Percentiles rank a stretch among this genome's conserved stretches.
Evolutionary conservation across 768 basidiomycete genomes (phyloP).

Genomic region (Trametes meyenii): DNA sequence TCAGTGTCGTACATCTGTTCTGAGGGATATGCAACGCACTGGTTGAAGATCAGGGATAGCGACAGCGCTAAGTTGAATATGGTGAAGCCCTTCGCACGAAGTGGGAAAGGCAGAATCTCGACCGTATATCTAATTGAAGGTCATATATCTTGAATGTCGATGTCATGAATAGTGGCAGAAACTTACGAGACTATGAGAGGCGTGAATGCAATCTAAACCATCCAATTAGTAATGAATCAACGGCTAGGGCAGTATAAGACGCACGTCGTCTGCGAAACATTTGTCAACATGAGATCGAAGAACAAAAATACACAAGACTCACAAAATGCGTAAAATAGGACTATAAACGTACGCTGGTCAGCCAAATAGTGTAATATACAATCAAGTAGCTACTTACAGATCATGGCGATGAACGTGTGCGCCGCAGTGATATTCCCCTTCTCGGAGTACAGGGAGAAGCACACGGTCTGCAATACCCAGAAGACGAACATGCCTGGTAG

Average conservation of each 20-base stretch:
- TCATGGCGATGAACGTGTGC: constrained; percentile 50
- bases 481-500: constrained; percentile 40
- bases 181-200: constrained; percentile 28
- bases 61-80: constrained; percentile 50
- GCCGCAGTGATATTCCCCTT: constrained; percentile 34
- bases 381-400: constrained; percentile 37
- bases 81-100: constrained; percentile 52
- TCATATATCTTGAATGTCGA: not conserved
- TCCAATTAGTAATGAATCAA: not conserved
- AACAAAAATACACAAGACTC: constrained; percentile 12
- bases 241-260: constrained; percentile 20
- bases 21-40: constrained; percentile 17
- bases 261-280: constrained; percentile 31
- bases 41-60: constrained; percentile 51
- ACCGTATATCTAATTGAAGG: constrained; percentile 42
- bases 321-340: constrained; percentile 45
- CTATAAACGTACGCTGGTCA: constrained; percentile 19
- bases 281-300: not conserved
- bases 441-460: constrained; percentile 37
- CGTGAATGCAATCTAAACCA: constrained; percentile 25
- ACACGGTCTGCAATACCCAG: constrained; percentile 43
- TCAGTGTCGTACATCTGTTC: not conserved
- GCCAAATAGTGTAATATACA: not conserved
- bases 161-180: not conserved
- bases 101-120: constrained; percentile 53